phyloP scores from a whole-genome alignment of 169 alveolate genomes.

The Plasmodium coatneyi region DNA sequence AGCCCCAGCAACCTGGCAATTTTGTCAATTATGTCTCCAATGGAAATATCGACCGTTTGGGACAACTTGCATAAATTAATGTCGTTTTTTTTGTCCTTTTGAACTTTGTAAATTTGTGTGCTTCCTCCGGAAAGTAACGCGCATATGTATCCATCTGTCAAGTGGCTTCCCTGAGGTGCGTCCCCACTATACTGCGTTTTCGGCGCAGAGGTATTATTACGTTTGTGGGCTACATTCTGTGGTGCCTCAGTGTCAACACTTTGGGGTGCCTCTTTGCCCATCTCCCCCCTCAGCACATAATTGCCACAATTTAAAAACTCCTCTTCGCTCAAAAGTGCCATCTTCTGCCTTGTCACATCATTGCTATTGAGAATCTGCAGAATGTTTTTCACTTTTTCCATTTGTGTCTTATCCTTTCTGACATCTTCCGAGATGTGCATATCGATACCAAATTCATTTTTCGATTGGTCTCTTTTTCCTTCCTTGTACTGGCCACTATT shows the following conservation, averaged over 20 bases:
- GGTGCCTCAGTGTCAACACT: neutral
- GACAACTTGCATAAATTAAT: slow-evolving; percentile 40
- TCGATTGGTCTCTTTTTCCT: neutral
- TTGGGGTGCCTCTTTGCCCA: neutral
- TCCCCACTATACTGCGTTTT: neutral
- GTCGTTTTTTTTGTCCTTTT: slow-evolving; percentile 36
- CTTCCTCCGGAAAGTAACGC: slow-evolving; percentile 72
- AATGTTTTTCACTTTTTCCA: slow-evolving; percentile 22
- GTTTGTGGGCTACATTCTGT: neutral
- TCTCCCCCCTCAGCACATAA: slow-evolving; percentile 13
- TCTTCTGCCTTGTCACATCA: slow-evolving; percentile 20
- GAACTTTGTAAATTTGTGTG: slow-evolving; percentile 43
- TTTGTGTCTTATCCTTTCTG: slow-evolving; percentile 30
- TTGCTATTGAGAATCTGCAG: slow-evolving; percentile 48
- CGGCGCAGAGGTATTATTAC: neutral
- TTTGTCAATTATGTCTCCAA: slow-evolving; percentile 71
- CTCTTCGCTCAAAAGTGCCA: slow-evolving; percentile 2
- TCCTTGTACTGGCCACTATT: slow-evolving; percentile 35
- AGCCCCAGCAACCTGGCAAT: slow-evolving; percentile 42
- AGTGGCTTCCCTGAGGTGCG: neutral
- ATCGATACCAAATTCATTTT: neutral
- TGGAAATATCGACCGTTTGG: slow-evolving; percentile 56
- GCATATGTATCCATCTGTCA: slow-evolving; percentile 50
- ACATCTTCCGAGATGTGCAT: slow-evolving; percentile 20
- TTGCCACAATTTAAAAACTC: slow-evolving; percentile 57